Base-by-base conservation (phyloP, 306 rosid species). In the Cyamopsis tetragonoloba region DNA sequence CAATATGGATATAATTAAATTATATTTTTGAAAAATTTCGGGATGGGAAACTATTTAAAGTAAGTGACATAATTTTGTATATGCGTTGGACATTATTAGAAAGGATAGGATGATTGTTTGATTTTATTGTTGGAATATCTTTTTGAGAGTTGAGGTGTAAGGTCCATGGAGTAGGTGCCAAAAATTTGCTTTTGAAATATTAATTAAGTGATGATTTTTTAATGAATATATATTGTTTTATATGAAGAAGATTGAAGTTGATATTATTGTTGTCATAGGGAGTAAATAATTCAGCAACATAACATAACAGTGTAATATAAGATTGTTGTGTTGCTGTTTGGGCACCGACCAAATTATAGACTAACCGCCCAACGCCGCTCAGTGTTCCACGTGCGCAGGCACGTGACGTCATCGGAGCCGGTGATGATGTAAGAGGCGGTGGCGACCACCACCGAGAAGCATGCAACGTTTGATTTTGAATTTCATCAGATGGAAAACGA, bases 291-390 rank as follows among this genome's bases (percentile, higher is more conserved):
- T 34, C 1, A 11, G 34, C 42, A 47, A 57, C 15, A 46, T 3
- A n/a, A n/a, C n/a, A n/a, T n/a, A n/a, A n/a, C 1, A 17, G 0
- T 2, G 1, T 6, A n/a, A 20, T 31, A 42, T 22, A 38, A 61
- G 26, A 61, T 18, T 4, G 56, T 62, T 59, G 34, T 6, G 39
- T 63, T 62, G 54, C 17, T 34, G 43, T 62, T 55, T 70, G 19
- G 42, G 13, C 62, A 64, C 77, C 77, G 82, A 71, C 82, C 54
- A 47, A 64, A 30, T 35, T 18, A 44, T 11, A 32, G 10, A 30
- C 17, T 43, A 43, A 67, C 82, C 82, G 82, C 32, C 82, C 82
- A 77, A 77, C n/a, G 35, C 18, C 2, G 62, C 37, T 48, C 12
- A 19, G 28, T 14, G 28, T 49, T 77, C 82, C 78, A 71, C 82